phyloP scores from a whole-genome alignment of 2,329 filamentous ascomycete species.

The Colletotrichum tropicicola region DNA sequence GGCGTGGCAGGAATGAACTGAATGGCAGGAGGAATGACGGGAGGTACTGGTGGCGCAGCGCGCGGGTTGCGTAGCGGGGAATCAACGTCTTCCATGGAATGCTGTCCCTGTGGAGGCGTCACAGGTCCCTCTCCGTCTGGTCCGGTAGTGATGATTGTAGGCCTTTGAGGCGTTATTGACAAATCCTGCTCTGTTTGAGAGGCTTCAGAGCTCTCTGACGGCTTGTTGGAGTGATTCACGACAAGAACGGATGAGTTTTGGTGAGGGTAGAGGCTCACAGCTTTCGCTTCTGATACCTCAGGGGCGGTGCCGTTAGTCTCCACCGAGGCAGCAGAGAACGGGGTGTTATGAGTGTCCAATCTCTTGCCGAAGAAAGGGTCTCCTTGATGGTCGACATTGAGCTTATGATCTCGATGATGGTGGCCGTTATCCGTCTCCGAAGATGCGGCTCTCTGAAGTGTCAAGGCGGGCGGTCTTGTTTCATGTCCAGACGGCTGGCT shows the following conservation, averaged over 20 bases:
- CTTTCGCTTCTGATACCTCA: constrained; percentile 70
- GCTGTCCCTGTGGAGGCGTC: constrained; percentile 61
- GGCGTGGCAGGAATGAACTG: constrained; percentile 72
- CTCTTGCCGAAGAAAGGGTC: constrained; percentile 63
- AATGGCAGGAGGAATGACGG: constrained; percentile 59
- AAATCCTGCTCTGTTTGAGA: constrained; percentile 38
- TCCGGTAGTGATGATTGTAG: constrained; percentile 48
- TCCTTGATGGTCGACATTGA: constrained; percentile 59
- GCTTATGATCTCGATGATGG: constrained; percentile 37
- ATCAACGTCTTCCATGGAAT: constrained; percentile 63
- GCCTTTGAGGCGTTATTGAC: constrained; percentile 38
- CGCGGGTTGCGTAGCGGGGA: constrained; percentile 71
- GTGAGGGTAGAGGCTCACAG: constrained; percentile 69
- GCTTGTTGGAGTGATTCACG: constrained; percentile 64
- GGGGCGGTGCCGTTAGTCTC: constrained; percentile 70
- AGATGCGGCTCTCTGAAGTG: constrained; percentile 41
- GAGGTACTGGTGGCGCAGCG: constrained; percentile 57
- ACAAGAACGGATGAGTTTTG: constrained; percentile 72
- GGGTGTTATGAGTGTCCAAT: constrained; percentile 65
- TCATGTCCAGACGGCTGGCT: constrained; percentile 28
- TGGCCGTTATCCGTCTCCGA: constrained; percentile 45
- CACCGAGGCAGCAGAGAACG: constrained; percentile 69
- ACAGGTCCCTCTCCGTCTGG: constrained; percentile 50
- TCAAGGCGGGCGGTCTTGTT: constrained; percentile 38
- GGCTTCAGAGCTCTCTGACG: constrained; percentile 54